Evolutionary conservation across 768 basidiomycete genomes (phyloP).

Genomic region (Macrolepiota fuliginosa): DNA sequence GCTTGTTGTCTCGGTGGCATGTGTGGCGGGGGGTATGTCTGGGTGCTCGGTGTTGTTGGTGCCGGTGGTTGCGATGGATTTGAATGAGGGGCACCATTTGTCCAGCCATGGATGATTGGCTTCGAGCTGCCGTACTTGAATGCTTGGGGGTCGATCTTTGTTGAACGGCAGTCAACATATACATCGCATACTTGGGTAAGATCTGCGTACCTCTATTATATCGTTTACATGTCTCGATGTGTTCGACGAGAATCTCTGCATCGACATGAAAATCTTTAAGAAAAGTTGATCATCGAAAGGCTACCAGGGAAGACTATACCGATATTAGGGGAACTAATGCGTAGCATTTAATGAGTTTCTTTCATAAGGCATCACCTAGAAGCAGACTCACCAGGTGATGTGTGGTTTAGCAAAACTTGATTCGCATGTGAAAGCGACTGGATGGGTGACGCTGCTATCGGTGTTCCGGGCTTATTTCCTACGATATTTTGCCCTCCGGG

Average conservation of each 20-base stretch:
- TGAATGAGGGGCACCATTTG: not conserved
- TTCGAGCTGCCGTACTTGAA: not conserved
- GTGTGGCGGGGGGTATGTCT: not conserved
- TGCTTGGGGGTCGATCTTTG: not conserved
- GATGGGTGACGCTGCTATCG: not conserved
- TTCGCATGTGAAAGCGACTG: not conserved
- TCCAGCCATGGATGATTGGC: not conserved
- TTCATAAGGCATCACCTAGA: not conserved
- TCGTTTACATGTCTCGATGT: not conserved
- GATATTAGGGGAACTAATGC: not conserved
- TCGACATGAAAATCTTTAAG: not conserved
- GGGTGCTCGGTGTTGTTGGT: not conserved
- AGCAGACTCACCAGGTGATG: not conserved
- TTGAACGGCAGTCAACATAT: not conserved
- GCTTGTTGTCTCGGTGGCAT: not conserved
- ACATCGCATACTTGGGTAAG: not conserved
- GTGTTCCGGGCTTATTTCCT: not conserved
- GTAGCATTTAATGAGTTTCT: not conserved
- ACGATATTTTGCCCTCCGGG: not conserved
- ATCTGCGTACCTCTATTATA: constrained; percentile 1
- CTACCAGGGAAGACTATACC: not conserved
- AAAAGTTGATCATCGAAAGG: not conserved
- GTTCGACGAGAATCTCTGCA: constrained; percentile 1
- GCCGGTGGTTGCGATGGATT: not conserved
- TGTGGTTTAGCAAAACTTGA: not conserved